Evolutionary conservation across 768 basidiomycete genomes (phyloP), one percentile per base, ranked within the genome.

Genomic region (Boletus rubescentipes): DNA sequence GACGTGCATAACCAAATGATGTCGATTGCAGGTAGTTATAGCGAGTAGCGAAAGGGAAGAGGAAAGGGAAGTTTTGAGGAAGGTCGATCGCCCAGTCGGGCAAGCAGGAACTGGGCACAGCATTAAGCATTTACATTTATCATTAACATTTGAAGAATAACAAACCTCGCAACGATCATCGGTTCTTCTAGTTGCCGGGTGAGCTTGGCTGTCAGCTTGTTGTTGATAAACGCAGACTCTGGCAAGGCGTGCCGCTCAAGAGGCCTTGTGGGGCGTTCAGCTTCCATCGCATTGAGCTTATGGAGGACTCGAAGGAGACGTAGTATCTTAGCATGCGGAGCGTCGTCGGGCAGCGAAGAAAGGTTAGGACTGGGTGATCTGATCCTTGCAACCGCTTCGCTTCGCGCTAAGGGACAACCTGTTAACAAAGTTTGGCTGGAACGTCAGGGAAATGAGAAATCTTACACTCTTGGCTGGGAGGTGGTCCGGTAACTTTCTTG

Each of bases 1-100:
- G 81, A 15, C 97, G 89, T 0, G 93, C 93, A 68, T 98, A 98
- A 46, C 97, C 97, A 62, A 98, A 98, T 1, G 96, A 95, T 0
- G 96, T 97, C 4, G 93, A 96, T 71, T 98, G 95, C 9, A 99
- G 76, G 81, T 98, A 98, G 61, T 90, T 89, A 74, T 94, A 98
- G 31, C 97, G 91, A 12, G 95, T 97, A 20, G 95, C 89, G 72
- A 99, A 98, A 0, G 97, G 97, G 81, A 99, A 98, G 10, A 99
- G 81, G 85, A 99, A 99, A 0, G 96, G 91, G 81, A 97, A 99
- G 64, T 94, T 89, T 63, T 92, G 92, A 2, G 95, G 94, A 7
- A 99, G 80, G 68, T 98, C 96, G 40, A 94, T 75, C 0, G 96
- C 91, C 97, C 97, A 99, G 65, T 97, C 94, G 7, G 97, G 97